Evolutionary conservation across 495 filamentous ascomycete species (phyloP), one percentile per base, ranked within the genome.

Genomic region (Neurospora sp.): DNA sequence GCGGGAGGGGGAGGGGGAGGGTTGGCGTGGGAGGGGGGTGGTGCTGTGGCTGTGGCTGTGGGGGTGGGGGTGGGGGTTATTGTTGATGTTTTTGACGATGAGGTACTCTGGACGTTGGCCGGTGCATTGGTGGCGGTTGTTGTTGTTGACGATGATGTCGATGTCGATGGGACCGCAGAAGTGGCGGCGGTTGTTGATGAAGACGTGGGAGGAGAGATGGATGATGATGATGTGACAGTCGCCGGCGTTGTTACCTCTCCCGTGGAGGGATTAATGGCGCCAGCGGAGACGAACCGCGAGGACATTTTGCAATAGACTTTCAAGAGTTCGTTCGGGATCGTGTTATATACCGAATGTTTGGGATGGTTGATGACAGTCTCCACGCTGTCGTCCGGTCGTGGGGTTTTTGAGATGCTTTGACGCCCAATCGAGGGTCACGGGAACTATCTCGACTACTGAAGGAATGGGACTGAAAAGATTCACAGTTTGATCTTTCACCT

Each of bases 221-320:
- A 71, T 9, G 74, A 49, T 14, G 74, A 10, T 27, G 70, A 37
- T 2, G 49, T 16, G 38, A 60, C 49, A 20, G 76, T 4, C 9
- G 49, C 73, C 46, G 72, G 27, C 27, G 71, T 69, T 71, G 80
- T 73, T 11, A 70, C 72, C 60, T 79, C 76, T 74, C 81, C 81
- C 23, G 77, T 84, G 1, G 88, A 86, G 69, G 89, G 84, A 75
- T 93, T 88, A 77, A 90, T 88, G 3, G 91, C 92, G 46, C 96
- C 96, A 42, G 88, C 93, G 10, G 95, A 94, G 54, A 98, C 90
- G 83, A 99, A 99, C 54, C 95, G 93, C 14, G 93, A 96, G 69
- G 92, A 88, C 92, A 94, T 81, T 2, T 66, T 3, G 9, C 12
- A 60, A n/a, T 35, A 11, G 6, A 35, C 20, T 37, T 16, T 66